Percentiles rank a stretch among this genome's conserved stretches.
Conservation (phyloP, 2,329 filamentous ascomycete species). For the Ophioceras dolichostomum region DNA sequence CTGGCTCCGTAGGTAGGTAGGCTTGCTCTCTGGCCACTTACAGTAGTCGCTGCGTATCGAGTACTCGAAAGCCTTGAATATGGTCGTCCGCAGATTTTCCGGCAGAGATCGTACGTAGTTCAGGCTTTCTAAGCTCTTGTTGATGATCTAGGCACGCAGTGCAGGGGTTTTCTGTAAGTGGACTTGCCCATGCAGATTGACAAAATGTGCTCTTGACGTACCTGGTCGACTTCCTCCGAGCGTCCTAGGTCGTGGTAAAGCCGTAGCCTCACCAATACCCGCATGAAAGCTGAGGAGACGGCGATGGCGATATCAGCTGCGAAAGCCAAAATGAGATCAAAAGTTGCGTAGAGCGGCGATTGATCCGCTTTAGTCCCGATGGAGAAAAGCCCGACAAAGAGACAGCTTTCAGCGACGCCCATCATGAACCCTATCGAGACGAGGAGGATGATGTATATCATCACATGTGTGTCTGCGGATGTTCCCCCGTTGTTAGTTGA, state of each 20-base stretch:
- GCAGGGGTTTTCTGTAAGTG: no score
- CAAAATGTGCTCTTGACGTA: neutral
- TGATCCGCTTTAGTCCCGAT: neutral
- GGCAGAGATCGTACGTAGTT: neutral
- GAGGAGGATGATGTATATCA: neutral
- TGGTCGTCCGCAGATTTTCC: neutral
- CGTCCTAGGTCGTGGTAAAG: neutral
- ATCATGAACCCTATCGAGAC: neutral
- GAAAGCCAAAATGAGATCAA: neutral
- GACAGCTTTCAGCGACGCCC: neutral
- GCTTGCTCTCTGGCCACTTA: neutral
- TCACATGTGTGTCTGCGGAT: neutral
- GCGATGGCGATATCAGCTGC: neutral
- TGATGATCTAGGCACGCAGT: neutral
- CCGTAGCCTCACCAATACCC: neutral
- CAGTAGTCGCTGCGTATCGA: neutral
- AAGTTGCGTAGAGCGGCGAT: neutral
- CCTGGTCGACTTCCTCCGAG: neutral
- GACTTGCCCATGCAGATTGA: neutral
- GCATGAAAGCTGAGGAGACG: neutral
- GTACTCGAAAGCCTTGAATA: neutral
- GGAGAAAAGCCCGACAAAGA: neutral
- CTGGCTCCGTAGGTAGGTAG: no score
- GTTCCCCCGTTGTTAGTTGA: neutral
- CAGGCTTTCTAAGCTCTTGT: neutral